A percentile compares a stretch with the other conserved stretches of the same genome.
Conservation (phyloP, 2,329 filamentous ascomycete species). For the Neofusicoccum sp. region DNA sequence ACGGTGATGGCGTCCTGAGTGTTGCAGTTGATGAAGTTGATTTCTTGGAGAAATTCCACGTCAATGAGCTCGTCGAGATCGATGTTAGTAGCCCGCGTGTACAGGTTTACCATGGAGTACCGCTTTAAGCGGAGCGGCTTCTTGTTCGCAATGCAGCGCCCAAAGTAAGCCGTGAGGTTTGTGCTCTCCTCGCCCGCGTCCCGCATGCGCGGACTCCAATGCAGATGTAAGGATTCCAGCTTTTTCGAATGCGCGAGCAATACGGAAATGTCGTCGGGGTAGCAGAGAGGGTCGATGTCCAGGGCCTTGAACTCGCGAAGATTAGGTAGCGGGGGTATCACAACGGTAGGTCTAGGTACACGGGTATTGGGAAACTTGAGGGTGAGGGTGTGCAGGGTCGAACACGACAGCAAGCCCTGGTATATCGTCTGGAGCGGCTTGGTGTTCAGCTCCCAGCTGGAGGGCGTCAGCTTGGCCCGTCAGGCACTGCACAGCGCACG, state of each 20-base stretch:
- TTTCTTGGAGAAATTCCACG: slow-evolving; percentile 44
- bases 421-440: slow-evolving; percentile 63
- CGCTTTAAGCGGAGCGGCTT: slow-evolving; percentile 53
- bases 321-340: slow-evolving; percentile 60
- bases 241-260: slow-evolving; percentile 57
- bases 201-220: slow-evolving; percentile 66
- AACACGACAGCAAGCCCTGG: slow-evolving; percentile 54
- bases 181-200: slow-evolving; percentile 60
- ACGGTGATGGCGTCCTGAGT: slow-evolving; percentile 44
- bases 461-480: slow-evolving; percentile 27
- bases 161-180: slow-evolving; percentile 58
- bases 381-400: slow-evolving; percentile 56
- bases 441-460: slow-evolving; percentile 62
- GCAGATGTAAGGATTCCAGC: slow-evolving; percentile 57
- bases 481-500: slow-evolving; percentile 22
- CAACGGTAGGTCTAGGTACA: slow-evolving; percentile 58
- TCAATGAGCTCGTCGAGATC: slow-evolving; percentile 52
- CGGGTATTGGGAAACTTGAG: slow-evolving; percentile 59
- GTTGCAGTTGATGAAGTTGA: slow-evolving; percentile 56
- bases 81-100: slow-evolving; percentile 54
- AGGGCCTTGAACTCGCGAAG: slow-evolving; percentile 57
- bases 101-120: slow-evolving; percentile 60
- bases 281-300: slow-evolving; percentile 66
- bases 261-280: slow-evolving; percentile 63
- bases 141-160: slow-evolving; percentile 53